A percentile compares a stretch with the other conserved stretches of the same genome.
These are phyloP conservation scores for Ceratocystiopsis sp. DNA, from an alignment of 2,329 filamentous ascomycete genomes.

Conservation along the genomic window DNA sequence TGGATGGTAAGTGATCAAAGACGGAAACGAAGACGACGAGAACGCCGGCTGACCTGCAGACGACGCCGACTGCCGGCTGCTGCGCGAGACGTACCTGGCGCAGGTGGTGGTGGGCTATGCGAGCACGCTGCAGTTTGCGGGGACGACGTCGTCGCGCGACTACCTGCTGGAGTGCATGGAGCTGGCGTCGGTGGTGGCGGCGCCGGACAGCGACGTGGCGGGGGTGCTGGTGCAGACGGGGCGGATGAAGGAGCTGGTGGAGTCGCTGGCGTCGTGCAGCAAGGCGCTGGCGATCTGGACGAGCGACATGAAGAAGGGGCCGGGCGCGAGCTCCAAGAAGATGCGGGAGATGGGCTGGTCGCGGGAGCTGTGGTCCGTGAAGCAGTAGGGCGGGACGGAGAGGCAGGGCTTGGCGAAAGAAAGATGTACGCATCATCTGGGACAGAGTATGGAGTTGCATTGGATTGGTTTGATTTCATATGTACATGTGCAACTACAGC, in stretches of 20 bases:
- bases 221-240: constrained; percentile 44
- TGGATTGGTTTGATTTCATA: not conserved
- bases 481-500: constrained; percentile 21
- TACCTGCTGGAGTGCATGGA: constrained; percentile 76
- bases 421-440: too few species aligned
- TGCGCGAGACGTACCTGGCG: constrained; percentile 68
- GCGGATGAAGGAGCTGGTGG: constrained; percentile 59
- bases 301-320: constrained; percentile 32
- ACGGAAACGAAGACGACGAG: too few species aligned
- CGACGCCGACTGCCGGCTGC: constrained; percentile 40
- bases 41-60: constrained; percentile 20
- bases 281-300: constrained; percentile 47
- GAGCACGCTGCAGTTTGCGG: constrained; percentile 62
- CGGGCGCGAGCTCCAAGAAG: constrained; percentile 36
- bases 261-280: constrained; percentile 60
- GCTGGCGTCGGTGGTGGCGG: constrained; percentile 57
- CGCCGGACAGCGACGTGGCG: constrained; percentile 49
- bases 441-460: too few species aligned
- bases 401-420: not conserved
- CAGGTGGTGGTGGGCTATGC: constrained; percentile 76
- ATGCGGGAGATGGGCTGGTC: constrained; percentile 45
- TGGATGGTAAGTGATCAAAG: constrained; percentile 31
- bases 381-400: constrained; percentile 15
- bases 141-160: constrained; percentile 56
- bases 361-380: constrained; percentile 43